Percentiles rank a stretch among this genome's conserved stretches.
Evolutionary conservation across 2,329 filamentous ascomycete genomes (phyloP).

Genomic region (Trichoderma sp.): DNA sequence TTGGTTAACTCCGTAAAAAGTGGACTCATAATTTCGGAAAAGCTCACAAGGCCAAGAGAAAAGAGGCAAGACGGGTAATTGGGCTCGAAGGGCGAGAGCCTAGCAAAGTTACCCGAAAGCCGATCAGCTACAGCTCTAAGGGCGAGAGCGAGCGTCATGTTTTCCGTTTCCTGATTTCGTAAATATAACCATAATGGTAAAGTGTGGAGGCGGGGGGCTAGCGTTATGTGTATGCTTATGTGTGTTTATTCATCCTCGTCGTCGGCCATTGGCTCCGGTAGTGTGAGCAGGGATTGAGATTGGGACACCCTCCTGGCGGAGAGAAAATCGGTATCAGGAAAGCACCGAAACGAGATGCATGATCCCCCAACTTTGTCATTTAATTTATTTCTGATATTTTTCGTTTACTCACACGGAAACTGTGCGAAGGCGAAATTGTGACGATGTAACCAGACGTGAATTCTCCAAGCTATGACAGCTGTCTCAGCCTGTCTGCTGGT

Average conservation of each 20-base stretch:
- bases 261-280: background rate
- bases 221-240: background rate
- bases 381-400: background rate
- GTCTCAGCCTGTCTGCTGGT: background rate
- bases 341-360: background rate
- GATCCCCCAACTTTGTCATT: background rate
- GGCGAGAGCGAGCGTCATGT: background rate
- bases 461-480: background rate
- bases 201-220: constrained; percentile 2
- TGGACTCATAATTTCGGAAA: constrained; percentile 2
- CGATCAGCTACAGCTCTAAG: background rate
- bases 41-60: background rate
- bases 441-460: background rate
- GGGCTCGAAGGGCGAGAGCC: background rate
- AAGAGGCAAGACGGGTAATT: background rate
- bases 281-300: background rate
- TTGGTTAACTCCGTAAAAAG: background rate
- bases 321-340: background rate
- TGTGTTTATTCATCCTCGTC: background rate
- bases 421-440: background rate
- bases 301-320: background rate
- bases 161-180: background rate
- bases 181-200: constrained; percentile 6
- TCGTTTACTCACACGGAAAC: background rate
- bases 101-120: background rate